Percentiles rank a stretch among this genome's conserved stretches.
These are phyloP conservation scores for Blyttiomyces sp. DNA, from an alignment of 371 early-diverging fungal genomes.

Conservation along the genomic window DNA sequence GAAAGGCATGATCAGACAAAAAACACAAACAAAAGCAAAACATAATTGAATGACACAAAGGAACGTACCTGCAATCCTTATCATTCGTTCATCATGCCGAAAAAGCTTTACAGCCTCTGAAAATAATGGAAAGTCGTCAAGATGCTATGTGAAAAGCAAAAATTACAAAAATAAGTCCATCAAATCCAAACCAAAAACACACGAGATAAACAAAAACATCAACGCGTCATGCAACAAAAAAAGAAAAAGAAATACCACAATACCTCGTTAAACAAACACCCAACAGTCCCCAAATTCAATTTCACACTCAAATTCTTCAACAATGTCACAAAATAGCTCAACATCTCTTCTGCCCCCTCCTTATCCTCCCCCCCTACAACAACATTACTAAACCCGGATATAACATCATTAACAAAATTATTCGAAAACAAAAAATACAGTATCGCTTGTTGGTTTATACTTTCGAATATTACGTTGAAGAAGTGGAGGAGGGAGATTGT, in stretches of 20 bases:
- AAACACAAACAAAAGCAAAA: neutral
- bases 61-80: constrained; percentile 19
- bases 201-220: neutral
- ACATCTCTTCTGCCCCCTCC: constrained; percentile 12
- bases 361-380: neutral
- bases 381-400: neutral
- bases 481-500: constrained; percentile 19
- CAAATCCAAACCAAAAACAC: neutral
- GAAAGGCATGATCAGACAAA: too few relatives aligned
- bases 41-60: neutral
- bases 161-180: neutral
- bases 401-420: constrained; percentile 36
- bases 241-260: too few relatives aligned
- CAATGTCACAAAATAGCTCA: constrained; percentile 22
- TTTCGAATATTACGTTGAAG: constrained; percentile 31
- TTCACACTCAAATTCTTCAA: constrained; percentile 32
- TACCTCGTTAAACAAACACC: constrained; percentile 27
- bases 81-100: constrained; percentile 27
- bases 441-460: constrained; percentile 12
- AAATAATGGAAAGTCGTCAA: constrained; percentile 31
- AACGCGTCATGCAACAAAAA: neutral
- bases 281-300: constrained; percentile 17
- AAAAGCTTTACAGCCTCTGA: constrained; percentile 18
- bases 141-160: constrained; percentile 1
- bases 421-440: constrained; percentile 28